Evolutionary conservation across 106 monocot species (phyloP), one percentile per base, ranked within the genome.

Genomic region (Ottelia alismoides): DNA sequence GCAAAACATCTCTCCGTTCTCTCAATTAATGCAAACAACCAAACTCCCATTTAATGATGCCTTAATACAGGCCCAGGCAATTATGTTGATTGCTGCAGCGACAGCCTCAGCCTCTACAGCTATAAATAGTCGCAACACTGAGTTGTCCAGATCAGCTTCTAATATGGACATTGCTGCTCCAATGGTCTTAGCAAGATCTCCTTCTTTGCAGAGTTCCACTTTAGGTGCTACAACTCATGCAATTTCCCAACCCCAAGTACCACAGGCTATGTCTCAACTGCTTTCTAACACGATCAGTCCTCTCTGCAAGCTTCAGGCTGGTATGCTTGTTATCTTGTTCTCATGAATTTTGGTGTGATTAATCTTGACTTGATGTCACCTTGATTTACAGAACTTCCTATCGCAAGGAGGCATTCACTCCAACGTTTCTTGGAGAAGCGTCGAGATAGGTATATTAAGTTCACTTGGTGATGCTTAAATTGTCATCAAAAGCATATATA

Each of bases 341-440:
- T 24, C 25, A 2, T 24, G 1, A 49, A 2, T 30, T 25, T 25
- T 49, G 11, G 26, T 46, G 12, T 47, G 20, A 31, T 31, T 10
- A 12, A 20, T 30, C 6, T 17, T 14, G 44, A 11, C 22, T 26
- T n/a, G 0, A 24, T 32, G 52, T 30, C 31, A 22, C 14, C 20
- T 16, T 27, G 21, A 4, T 43, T 9, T 40, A 25, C 57, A 92
- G 93, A 78, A 30, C 58, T 94, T 24, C 93, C 93, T 0, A 65
- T 78, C 57, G 84, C 88, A 17, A 88, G 84, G 68, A 78, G 88
- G 81, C 65, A 94, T 47, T 94, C 93, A 1, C 93, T 94, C 24
- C 88, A 88, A 61, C 78, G 73, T 11, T 94, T 94, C 70, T 45
- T 94, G 50, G 93, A 84, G 75, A 94, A 94, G 75, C 93, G 87